Evolutionary conservation across 2,329 filamentous ascomycete species (phyloP), one percentile per base, ranked within the genome.

Genomic region (Hypocreales sp.): DNA sequence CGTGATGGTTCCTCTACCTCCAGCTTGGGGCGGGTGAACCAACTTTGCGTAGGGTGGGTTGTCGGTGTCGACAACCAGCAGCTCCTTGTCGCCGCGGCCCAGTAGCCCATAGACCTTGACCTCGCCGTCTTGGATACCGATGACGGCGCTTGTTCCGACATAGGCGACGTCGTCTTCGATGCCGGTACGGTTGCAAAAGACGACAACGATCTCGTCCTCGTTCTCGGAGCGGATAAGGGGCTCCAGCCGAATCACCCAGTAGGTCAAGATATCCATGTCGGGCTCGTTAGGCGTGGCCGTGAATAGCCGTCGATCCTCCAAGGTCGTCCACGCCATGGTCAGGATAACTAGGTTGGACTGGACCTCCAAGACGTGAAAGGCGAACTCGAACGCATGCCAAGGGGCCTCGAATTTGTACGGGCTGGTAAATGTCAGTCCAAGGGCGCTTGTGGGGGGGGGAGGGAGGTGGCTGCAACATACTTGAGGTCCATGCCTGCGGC

Each of bases 311-410:
- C 49, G 59, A 40, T 58, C 63, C 34, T 59, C 70, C 30, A 47
- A 57, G 2, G 78, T 82, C 18, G 80, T 56, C 80, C 79, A 87
- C 0, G 81, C 79, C 80, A 86, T 86, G 4, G 67, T 71, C 0
- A 87, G 38, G 19, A 84, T 67, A 2, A 81, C 71, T 0, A 86
- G 35, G 10, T 72, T 69, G 0, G 75, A 65, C 0, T 60, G 42
- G 0, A 53, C 51, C 2, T 68, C 51, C 0, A 82, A 45, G 5
- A 75, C 55, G 23, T 79, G 70, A 15, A 55, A 64, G 0, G 61
- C 63, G 10, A 60, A 60, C 28, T 64, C 55, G 15, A 52, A 58
- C 0, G 36, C 39, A 5, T 49, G 18, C 55, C 55, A 58, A 0
- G 55, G 51, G 0, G 52, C 48, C 11, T 56, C 37, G 8, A 51